Evolutionary conservation across 2,329 filamentous ascomycete species (phyloP), one percentile per base, ranked within the genome.

Genomic region (Colletotrichum brevisporum): DNA sequence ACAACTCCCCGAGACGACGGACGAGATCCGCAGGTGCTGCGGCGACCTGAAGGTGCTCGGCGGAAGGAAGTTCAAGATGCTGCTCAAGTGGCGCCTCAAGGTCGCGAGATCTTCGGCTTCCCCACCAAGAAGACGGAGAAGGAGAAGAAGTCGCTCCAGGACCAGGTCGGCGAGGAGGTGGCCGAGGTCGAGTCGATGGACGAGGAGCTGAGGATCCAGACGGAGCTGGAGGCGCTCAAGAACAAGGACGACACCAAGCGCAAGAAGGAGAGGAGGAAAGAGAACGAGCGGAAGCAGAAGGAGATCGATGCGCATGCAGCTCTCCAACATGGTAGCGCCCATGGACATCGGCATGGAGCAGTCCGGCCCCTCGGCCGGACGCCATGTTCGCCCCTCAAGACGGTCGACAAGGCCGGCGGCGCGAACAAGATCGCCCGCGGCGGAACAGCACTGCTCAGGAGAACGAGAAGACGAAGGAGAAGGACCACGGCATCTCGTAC

Each of bases 311-410:
- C 91, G 96, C 41, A 92, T 99, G 92, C 96, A 99, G 80, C 90
- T 99, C n/a, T n/a, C n/a, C 84, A 92, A 98, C 82, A 99, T 99
- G 96, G 92, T 91, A 2, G 93, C 94, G 0, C 96, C 96, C 8
- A 96, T 94, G 86, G 96, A 99, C 72, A 97, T 99, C 71, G 96
- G 96, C 76, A 89, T 97, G 83, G 96, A 97, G 77, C 94, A 96
- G 80, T 83, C 88, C 26, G 94, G 94, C 0, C 92, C 0, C 85
- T 89, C 57, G 95, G 94, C 26, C 94, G 50, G 93, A 94, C 53
- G 86, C 93, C 31, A 96, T 97, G 85, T 99, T 99, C 78, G 90
- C 90, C 3, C n/a, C 86, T 98, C 54, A 97, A 94, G 79, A 84
- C 90, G 9, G 88, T 97, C 52, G 94, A 98, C 77, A 92, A 93